A percentile compares a stretch with the other conserved stretches of the same genome.
Evolutionary conservation across 192 early-diverging fungal species (phyloP).

Genomic region (Borealophlyctis nickersoniae): DNA sequence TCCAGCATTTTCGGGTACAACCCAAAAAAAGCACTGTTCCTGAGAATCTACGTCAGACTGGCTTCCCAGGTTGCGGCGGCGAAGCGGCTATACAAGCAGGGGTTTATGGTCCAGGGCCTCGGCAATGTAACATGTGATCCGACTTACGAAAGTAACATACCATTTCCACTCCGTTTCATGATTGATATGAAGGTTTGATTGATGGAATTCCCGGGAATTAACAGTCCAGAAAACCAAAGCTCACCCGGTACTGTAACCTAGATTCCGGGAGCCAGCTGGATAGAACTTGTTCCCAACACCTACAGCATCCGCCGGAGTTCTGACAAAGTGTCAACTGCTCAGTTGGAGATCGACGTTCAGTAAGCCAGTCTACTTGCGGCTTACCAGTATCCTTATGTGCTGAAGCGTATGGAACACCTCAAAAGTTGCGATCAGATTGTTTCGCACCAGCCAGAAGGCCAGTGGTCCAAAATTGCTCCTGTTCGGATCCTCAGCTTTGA

Average conservation of each 20-base stretch:
- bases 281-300: constrained; percentile 77
- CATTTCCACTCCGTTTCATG: constrained; percentile 89
- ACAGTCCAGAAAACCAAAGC: too few species aligned
- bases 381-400: not conserved
- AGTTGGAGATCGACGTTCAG: constrained; percentile 79
- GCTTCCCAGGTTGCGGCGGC: constrained; percentile 30
- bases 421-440: constrained; percentile 73
- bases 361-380: too few species aligned
- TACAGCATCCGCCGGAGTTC: constrained; percentile 51
- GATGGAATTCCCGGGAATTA: too few species aligned
- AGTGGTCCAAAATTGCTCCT: constrained; percentile 92
- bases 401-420: not conserved
- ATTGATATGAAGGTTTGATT: constrained; percentile 79
- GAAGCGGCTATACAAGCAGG: constrained; percentile 46
- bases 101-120: constrained; percentile 55
- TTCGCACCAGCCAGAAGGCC: constrained; percentile 79
- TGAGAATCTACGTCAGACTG: constrained; percentile 60
- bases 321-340: constrained; percentile 53
- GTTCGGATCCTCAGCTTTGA: constrained; percentile 93
- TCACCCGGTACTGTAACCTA: too few species aligned
- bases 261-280: constrained; percentile 87
- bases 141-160: constrained; percentile 87
- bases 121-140: constrained; percentile 46
- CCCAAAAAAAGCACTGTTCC: constrained; percentile 72
- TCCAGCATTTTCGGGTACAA: constrained; percentile 86